These are phyloP conservation scores for Tolypocladium amazonense DNA, from an alignment of 2,329 filamentous ascomycete genomes.

Conservation along the genomic window DNA sequence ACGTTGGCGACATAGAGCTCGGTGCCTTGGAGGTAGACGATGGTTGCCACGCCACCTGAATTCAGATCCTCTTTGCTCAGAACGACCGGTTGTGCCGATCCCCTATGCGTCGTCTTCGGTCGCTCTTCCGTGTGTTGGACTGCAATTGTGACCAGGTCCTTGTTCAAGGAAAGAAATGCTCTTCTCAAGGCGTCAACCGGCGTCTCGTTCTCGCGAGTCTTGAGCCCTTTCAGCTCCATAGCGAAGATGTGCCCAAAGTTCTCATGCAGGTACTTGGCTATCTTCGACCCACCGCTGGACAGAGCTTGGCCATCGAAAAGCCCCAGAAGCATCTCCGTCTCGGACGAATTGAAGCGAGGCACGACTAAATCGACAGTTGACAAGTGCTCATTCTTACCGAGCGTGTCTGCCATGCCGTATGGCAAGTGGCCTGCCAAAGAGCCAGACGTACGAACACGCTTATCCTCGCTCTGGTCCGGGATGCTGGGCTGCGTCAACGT, in stretches of 20 bases:
- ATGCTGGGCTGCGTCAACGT: conserved; percentile 89
- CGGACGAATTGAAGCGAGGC: conserved; percentile 78
- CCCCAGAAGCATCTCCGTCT: conserved; percentile 84
- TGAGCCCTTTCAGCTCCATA: conserved; percentile 67
- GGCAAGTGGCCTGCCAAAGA: conserved; percentile 81
- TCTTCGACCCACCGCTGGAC: conserved; percentile 82
- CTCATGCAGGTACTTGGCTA: conserved; percentile 93
- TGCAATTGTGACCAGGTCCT: conserved; percentile 80
- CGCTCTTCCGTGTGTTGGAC: conserved; percentile 72
- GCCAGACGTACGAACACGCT: conserved; percentile 93
- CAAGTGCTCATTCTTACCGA: conserved; percentile 87
- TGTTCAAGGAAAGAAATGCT: conserved; percentile 83
- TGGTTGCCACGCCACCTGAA: conserved; percentile 84
- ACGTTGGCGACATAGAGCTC: conserved; percentile 93
- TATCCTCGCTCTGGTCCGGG: conserved; percentile 89
- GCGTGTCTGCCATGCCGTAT: conserved; percentile 94
- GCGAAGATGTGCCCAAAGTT: conserved; percentile 83
- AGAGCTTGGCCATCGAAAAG: conserved; percentile 92
- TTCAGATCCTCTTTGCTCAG: conserved; percentile 82
- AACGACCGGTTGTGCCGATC: conserved; percentile 61
- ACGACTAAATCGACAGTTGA: conserved; percentile 95
- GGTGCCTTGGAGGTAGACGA: conserved; percentile 79
- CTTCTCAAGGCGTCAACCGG: conserved; percentile 75
- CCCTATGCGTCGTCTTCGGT: conserved; percentile 54
- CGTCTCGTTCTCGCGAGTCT: conserved; percentile 56